Evolutionary conservation across 2,329 filamentous ascomycete genomes (phyloP), one percentile per base, ranked within the genome.

Genomic region (Thyridium curvatum): DNA sequence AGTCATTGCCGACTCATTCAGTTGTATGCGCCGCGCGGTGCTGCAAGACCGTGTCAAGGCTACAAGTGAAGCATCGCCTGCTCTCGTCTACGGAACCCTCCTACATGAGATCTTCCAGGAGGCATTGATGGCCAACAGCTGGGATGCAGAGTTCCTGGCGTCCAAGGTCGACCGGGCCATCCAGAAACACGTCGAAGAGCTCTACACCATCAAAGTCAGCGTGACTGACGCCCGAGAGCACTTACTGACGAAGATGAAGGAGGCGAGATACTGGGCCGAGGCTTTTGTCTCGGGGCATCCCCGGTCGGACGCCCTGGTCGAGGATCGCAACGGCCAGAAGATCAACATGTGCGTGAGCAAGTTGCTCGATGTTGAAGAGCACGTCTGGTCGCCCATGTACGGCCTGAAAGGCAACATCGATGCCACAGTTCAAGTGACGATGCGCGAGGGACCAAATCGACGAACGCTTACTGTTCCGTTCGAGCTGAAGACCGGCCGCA

Each of bases 351-450:
- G 86, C 49, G 82, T 98, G 49, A 94, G 83, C 53, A 98, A 97
- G 56, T 70, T 98, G 18, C 81, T 98, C 12, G 93, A 97, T 55
- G 86, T 98, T 9, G 93, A 98, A 58, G 93, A 98, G 60, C 93
- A 97, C 55, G 82, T 98, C 18, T 98, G 93, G 93, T 97, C 91
- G 7, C 93, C 93, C 1, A 91, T 89, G 79, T 98, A 94, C 56
- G 93, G 93, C 1, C 70, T 98, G 13, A 98, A 98, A 60, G 93
- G 93, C 21, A 98, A 97, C 51, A 93, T 98, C 43, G 93, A 98
- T 63, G 93, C 93, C 18, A 97, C 93, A 1, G 86, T 98, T 1
- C 87, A 98, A 64, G 84, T 93, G 13, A 79, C 77, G 1, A 85
- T 96, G 69, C 69, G 77, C 40, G 84, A 94, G 41, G 77, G 79